Conservation (phyloP, 495 filamentous ascomycete genomes). For the Aspergillus olivimuriae region DNA sequence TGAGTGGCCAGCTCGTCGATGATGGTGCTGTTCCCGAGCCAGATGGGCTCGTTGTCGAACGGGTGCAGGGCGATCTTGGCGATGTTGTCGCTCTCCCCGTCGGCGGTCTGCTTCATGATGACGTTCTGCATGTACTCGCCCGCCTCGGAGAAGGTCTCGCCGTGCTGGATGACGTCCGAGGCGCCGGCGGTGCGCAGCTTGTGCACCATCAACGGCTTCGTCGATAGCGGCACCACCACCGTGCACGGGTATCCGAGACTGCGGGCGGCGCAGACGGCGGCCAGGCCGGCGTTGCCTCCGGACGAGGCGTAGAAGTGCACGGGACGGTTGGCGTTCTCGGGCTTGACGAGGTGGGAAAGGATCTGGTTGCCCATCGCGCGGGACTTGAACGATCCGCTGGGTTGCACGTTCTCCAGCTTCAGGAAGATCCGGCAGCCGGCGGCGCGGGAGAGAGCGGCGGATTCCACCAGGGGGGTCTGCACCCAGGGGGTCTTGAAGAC, state of each 20-base stretch:
- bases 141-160: constrained; percentile 69
- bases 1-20: constrained; percentile 66
- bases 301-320: constrained; percentile 83
- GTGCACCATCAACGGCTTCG: constrained; percentile 61
- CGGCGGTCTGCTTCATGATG: constrained; percentile 42
- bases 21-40: constrained; percentile 70
- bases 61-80: constrained; percentile 78
- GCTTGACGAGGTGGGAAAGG: constrained; percentile 47
- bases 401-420: constrained; percentile 91
- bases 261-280: constrained; percentile 72
- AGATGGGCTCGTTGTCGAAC: constrained; percentile 82
- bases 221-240: constrained; percentile 70
- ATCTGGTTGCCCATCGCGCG: constrained; percentile 80
- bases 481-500: constrained; percentile 55
- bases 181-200: constrained; percentile 68
- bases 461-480: constrained; percentile 66
- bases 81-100: constrained; percentile 33
- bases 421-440: constrained; percentile 79
- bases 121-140: constrained; percentile 63
- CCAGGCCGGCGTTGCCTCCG: constrained; percentile 89
- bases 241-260: constrained; percentile 67
- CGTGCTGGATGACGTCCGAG: constrained; percentile 61
- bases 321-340: constrained; percentile 25
- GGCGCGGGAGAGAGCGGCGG: constrained; percentile 57
- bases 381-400: constrained; percentile 92